Evolutionary conservation across 108 stramenopile species (phyloP).

Genomic region (Nitzschia sp.): DNA sequence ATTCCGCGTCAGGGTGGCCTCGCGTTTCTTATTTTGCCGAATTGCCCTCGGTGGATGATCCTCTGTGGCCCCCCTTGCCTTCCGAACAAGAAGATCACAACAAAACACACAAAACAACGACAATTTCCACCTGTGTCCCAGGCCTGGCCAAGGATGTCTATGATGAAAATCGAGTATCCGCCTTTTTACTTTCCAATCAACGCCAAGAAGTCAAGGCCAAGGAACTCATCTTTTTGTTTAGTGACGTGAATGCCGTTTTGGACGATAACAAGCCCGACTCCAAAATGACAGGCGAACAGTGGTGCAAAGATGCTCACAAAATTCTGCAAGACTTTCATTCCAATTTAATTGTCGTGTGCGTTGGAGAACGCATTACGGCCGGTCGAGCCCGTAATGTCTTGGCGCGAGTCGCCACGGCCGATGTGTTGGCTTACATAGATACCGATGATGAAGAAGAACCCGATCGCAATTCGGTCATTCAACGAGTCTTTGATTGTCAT

Average conservation of each 20-base stretch:
- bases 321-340: constrained; percentile 10
- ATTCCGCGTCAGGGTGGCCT: constrained; percentile 16
- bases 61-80: constrained; percentile 16
- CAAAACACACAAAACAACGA: background rate
- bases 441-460: constrained; percentile 21
- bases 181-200: constrained; percentile 8
- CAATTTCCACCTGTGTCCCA: constrained; percentile 13
- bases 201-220: constrained; percentile 15
- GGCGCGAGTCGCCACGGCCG: constrained; percentile 10
- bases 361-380: constrained; percentile 19
- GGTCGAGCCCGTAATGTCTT: constrained; percentile 17
- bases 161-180: constrained; percentile 1
- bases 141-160: constrained; percentile 20
- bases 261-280: background rate
- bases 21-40: constrained; percentile 18
- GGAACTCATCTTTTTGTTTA: constrained; percentile 16
- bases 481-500: constrained; percentile 12
- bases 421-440: constrained; percentile 21
- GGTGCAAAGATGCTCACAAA: constrained; percentile 14
- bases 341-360: constrained; percentile 14
- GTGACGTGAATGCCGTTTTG: constrained; percentile 11
- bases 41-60: constrained; percentile 12
- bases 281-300: constrained; percentile 9
- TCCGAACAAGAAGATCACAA: background rate
- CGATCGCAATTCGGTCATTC: constrained; percentile 13